Conservation (phyloP, 2,329 filamentous ascomycete species). For the Mycosphaerella sp. region DNA sequence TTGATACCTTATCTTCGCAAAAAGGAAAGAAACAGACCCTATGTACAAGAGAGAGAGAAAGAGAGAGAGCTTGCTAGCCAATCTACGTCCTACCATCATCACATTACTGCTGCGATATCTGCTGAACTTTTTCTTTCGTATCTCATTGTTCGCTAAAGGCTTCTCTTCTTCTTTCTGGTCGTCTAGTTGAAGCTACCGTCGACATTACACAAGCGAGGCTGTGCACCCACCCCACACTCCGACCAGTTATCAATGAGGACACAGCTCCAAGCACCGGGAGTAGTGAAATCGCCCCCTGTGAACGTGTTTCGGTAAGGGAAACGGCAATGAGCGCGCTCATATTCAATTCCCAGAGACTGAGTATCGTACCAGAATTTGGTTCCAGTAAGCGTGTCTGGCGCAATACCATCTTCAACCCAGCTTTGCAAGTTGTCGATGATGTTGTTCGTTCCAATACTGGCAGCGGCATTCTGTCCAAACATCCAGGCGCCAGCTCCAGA, state of each 20-base stretch:
- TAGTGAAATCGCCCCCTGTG: conserved; percentile 34
- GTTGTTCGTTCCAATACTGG: conserved; percentile 36
- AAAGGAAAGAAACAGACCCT: neutral
- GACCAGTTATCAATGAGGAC: conserved; percentile 28
- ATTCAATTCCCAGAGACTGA: conserved; percentile 38
- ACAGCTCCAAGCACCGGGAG: conserved; percentile 36
- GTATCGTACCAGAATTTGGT: conserved; percentile 44
- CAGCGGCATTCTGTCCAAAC: conserved; percentile 36
- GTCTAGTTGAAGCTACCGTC: conserved; percentile 24
- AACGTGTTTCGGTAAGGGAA: conserved; percentile 34
- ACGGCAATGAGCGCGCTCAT: conserved; percentile 44
- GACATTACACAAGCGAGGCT: conserved; percentile 23
- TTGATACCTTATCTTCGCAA: neutral
- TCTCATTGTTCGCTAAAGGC: neutral
- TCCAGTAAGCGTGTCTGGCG: conserved; percentile 35
- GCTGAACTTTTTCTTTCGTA: neutral
- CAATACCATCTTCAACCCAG: conserved; percentile 33
- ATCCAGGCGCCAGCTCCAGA: conserved; percentile 40
- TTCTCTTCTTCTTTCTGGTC: neutral
- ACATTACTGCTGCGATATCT: neutral
- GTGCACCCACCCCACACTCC: conserved; percentile 23
- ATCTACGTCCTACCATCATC: neutral
- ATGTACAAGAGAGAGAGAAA: conserved; percentile 1
- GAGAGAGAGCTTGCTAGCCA: no score
- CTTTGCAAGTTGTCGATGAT: conserved; percentile 44